Conservation (phyloP, 1,284 basidiomycete species). For the Phellinidium pouzarii region DNA sequence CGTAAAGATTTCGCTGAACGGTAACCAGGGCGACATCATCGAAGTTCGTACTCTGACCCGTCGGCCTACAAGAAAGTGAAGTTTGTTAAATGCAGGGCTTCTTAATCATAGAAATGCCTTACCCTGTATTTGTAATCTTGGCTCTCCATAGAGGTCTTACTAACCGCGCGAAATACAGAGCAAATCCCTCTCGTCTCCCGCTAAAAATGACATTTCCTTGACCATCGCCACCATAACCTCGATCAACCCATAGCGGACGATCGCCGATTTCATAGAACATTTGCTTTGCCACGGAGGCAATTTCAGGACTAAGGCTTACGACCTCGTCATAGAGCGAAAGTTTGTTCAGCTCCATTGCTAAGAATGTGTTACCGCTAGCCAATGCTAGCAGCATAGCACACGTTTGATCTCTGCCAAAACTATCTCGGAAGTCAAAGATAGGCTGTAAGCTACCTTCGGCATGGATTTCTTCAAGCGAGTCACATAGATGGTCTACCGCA, state of each 20-base stretch:
- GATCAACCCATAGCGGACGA: constrained; percentile 70
- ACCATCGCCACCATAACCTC: constrained; percentile 60
- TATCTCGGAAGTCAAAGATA: constrained; percentile 70
- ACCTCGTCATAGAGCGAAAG: constrained; percentile 40
- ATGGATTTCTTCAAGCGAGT: constrained; percentile 66
- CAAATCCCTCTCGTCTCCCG: constrained; percentile 85
- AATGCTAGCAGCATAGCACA: constrained; percentile 87
- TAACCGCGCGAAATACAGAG: constrained; percentile 80
- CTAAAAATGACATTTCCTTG: constrained; percentile 77
- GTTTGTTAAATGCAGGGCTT: neutral
- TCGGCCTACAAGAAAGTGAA: neutral
- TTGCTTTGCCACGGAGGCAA: constrained; percentile 65
- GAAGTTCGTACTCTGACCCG: constrained; percentile 46
- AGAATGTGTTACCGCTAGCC: constrained; percentile 69
- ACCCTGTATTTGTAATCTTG: constrained; percentile 65
- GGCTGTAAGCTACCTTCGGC: constrained; percentile 60
- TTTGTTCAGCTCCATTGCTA: constrained; percentile 41
- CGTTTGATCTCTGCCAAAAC: constrained; percentile 83
- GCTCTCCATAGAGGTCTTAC: constrained; percentile 85
- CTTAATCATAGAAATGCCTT: constrained; percentile 20
- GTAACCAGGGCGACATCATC: constrained; percentile 56
- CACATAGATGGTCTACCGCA: constrained; percentile 76
- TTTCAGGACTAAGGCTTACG: constrained; percentile 48
- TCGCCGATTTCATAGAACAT: constrained; percentile 83
- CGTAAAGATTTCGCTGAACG: constrained; percentile 74